Evolutionary conservation across 306 rosid genomes (phyloP).

Genomic region (Datisca glomerata): DNA sequence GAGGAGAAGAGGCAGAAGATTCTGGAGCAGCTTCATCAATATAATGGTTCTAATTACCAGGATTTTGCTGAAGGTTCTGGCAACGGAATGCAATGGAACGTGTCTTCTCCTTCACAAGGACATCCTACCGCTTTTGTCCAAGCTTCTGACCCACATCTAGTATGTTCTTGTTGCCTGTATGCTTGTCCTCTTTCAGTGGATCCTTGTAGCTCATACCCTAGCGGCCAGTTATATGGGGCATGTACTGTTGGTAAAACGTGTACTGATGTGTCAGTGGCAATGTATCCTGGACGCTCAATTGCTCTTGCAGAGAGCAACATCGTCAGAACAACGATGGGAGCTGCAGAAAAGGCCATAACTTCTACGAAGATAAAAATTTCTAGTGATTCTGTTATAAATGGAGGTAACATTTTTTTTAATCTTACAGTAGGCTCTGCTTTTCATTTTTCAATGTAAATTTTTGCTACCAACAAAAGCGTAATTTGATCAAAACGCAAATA

Average conservation of each 20-base stretch:
- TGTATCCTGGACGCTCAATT: no score
- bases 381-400: constrained; percentile 28
- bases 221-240: constrained; percentile 18
- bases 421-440: no score
- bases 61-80: constrained; percentile 22
- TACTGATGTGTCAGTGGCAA: constrained; percentile 15
- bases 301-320: constrained; percentile 37
- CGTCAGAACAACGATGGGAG: constrained; percentile 48
- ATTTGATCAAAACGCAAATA: no score
- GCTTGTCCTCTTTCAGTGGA: constrained; percentile 21
- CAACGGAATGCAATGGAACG: constrained; percentile 19
- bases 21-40: constrained; percentile 62
- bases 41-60: constrained; percentile 45
- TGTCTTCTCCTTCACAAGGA: constrained; percentile 24
- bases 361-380: constrained; percentile 25
- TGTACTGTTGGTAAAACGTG: constrained; percentile 27
- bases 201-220: no score
- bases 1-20: constrained; percentile 70
- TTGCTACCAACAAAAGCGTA: no score
- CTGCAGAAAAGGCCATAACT: constrained; percentile 67
- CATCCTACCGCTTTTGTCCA: constrained; percentile 19
- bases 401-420: constrained; percentile 36
- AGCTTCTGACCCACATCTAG: constrained; percentile 34
- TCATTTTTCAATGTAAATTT: no score
- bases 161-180: constrained; percentile 44